Percentiles rank a stretch among this genome's conserved stretches.
Evolutionary conservation across 2,329 filamentous ascomycete species (phyloP).

Genomic region (Penicillium expansum): DNA sequence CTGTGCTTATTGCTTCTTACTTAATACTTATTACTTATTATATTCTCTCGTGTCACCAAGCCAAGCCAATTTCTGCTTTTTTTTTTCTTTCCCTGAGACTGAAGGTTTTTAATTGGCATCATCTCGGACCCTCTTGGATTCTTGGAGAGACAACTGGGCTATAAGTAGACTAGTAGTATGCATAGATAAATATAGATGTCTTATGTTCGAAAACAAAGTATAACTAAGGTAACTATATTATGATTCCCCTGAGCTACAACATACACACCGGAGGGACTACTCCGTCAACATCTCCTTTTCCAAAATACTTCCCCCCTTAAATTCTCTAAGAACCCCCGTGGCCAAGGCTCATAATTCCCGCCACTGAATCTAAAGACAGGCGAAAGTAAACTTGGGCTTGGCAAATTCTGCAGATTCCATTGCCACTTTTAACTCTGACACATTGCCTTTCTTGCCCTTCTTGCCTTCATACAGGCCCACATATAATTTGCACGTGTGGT

Average conservation of each 20-base stretch:
- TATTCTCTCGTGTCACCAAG: background rate
- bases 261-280: too few species aligned
- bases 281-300: background rate
- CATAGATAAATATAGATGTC: background rate
- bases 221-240: background rate
- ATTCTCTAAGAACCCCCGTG: too few species aligned
- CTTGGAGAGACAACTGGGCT: constrained; percentile 7
- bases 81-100: background rate
- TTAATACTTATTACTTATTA: too few species aligned
- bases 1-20: too few species aligned
- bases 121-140: background rate
- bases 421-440: background rate
- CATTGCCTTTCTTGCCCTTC: too few species aligned
- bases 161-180: constrained; percentile 5
- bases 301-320: background rate
- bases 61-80: background rate
- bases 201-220: background rate
- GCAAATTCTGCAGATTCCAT: background rate
- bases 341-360: too few species aligned
- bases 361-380: too few species aligned
- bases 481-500: background rate
- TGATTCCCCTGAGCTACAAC: background rate
- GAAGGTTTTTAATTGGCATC: background rate
- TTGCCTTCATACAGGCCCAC: background rate
- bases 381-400: background rate